Percentiles rank a stretch among this genome's conserved stretches.
phyloP scores from a whole-genome alignment of 2,329 filamentous ascomycete genomes.

The Trichophaea hybrida region DNA sequence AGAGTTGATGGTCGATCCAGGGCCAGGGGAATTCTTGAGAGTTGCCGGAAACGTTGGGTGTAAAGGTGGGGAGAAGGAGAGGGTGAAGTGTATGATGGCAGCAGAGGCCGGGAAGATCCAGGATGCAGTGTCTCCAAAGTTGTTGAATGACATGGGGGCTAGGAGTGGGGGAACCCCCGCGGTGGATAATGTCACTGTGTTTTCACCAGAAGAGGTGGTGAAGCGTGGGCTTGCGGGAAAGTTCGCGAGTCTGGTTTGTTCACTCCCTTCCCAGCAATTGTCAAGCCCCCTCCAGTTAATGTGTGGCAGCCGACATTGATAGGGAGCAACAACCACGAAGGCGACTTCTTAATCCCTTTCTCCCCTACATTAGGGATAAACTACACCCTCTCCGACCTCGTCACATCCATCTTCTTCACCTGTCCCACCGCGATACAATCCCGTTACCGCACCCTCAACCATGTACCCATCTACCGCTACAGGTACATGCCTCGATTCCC shows the following conservation, averaged over 20 bases:
- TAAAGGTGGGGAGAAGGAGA: background rate
- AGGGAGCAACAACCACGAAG: background rate
- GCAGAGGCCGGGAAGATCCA: background rate
- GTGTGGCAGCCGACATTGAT: background rate
- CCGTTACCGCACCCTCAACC: background rate
- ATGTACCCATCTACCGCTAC: constrained; percentile 4
- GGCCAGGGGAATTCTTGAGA: background rate
- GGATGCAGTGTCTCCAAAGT: background rate
- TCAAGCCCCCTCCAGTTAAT: background rate
- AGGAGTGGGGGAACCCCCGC: background rate
- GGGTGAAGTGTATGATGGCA: background rate
- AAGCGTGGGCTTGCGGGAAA: background rate
- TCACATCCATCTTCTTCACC: background rate
- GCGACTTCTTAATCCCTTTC: background rate
- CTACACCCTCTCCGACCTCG: background rate
- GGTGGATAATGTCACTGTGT: background rate
- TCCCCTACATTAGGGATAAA: background rate
- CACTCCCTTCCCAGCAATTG: background rate
- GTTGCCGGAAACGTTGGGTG: background rate
- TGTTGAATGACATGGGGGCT: background rate
- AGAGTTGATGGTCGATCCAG: background rate
- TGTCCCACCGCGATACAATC: background rate
- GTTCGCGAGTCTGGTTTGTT: background rate
- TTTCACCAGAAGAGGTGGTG: background rate
- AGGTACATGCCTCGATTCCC: constrained; percentile 1